A percentile compares a stretch with the other conserved stretches of the same genome.
These are phyloP conservation scores for Physcomitrium patens DNA, from an alignment of 225 moss, liverwort and hornwort genomes.

Conservation along the genomic window DNA sequence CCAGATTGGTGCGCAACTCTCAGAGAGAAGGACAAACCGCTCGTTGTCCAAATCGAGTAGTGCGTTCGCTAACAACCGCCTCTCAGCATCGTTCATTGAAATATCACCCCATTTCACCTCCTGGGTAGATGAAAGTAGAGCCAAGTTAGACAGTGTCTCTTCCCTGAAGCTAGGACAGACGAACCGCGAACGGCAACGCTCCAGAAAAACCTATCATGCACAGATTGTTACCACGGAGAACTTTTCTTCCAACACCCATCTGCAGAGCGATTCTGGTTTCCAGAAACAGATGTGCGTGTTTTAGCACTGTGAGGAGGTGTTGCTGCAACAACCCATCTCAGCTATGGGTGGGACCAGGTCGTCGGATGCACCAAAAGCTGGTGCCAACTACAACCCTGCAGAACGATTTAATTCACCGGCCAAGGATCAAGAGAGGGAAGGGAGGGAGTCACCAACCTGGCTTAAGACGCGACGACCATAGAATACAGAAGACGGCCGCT, in stretches of 20 bases:
- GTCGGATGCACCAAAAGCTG: too few relatives aligned
- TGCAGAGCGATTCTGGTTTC: too few relatives aligned
- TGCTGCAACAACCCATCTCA: too few relatives aligned
- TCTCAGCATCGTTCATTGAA: conserved; percentile 64
- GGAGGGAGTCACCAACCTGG: conserved; percentile 42
- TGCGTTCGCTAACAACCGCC: conserved; percentile 79
- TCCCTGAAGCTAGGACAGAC: background rate
- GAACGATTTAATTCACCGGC: too few relatives aligned
- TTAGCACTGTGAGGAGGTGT: too few relatives aligned
- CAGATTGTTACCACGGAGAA: too few relatives aligned
- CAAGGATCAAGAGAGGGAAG: background rate
- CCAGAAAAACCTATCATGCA: too few relatives aligned
- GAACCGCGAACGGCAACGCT: too few relatives aligned
- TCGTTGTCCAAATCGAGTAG: conserved; percentile 82
- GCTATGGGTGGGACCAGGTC: too few relatives aligned
- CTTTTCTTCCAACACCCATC: too few relatives aligned
- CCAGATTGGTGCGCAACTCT: conserved; percentile 77
- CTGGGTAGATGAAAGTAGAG: conserved; percentile 21
- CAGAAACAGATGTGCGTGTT: too few relatives aligned
- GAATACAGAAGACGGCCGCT: conserved; percentile 59
- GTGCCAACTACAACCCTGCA: too few relatives aligned
- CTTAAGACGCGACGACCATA: conserved; percentile 74
- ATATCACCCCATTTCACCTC: conserved; percentile 69
- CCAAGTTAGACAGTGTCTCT: background rate
- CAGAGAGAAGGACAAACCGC: conserved; percentile 79